These are phyloP conservation scores for Colletotrichum sp. DNA, from an alignment of 2,329 filamentous ascomycete species.

Conservation along the genomic window DNA sequence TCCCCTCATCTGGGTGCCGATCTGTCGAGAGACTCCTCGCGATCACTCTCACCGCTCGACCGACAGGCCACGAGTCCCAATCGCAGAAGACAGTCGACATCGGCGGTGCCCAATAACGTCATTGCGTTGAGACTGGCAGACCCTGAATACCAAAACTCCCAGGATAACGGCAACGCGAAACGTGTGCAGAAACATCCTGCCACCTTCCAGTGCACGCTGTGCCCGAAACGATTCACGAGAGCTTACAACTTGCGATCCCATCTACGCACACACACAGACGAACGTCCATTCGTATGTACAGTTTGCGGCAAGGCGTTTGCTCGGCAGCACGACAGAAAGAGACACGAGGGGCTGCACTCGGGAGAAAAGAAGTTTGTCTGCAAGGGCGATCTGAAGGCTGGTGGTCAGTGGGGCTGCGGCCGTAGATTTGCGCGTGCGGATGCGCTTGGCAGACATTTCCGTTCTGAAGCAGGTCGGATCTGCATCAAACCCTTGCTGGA, in stretches of 20 bases:
- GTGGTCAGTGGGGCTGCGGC: slow-evolving; percentile 90
- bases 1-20: slow-evolving; percentile 58
- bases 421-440: slow-evolving; percentile 94
- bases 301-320: slow-evolving; percentile 98
- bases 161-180: slow-evolving; percentile 68
- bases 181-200: slow-evolving; percentile 97
- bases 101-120: slow-evolving; percentile 65
- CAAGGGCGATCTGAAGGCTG: slow-evolving; percentile 84
- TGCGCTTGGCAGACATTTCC: slow-evolving; percentile 91
- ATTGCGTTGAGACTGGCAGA: slow-evolving; percentile 92
- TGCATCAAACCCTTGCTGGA: slow-evolving; percentile 98
- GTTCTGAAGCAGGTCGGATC: slow-evolving; percentile 91
- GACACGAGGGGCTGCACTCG: slow-evolving; percentile 93
- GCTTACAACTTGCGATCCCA: slow-evolving; percentile 97
- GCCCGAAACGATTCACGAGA: slow-evolving; percentile 93
- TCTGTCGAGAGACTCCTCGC: slow-evolving; percentile 51
- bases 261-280: slow-evolving; percentile 93
- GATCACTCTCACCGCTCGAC: slow-evolving; percentile 66
- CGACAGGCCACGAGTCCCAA: slow-evolving; percentile 53
- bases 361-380: slow-evolving; percentile 99
- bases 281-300: slow-evolving; percentile 95
- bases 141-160: slow-evolving; percentile 77
- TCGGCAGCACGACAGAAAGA: slow-evolving; percentile 94
- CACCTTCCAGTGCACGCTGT: slow-evolving; percentile 92
- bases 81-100: slow-evolving; percentile 67